Evolutionary conservation across 2,329 filamentous ascomycete genomes (phyloP), one percentile per base, ranked within the genome.

Genomic region (Sclerotinia minor): DNA sequence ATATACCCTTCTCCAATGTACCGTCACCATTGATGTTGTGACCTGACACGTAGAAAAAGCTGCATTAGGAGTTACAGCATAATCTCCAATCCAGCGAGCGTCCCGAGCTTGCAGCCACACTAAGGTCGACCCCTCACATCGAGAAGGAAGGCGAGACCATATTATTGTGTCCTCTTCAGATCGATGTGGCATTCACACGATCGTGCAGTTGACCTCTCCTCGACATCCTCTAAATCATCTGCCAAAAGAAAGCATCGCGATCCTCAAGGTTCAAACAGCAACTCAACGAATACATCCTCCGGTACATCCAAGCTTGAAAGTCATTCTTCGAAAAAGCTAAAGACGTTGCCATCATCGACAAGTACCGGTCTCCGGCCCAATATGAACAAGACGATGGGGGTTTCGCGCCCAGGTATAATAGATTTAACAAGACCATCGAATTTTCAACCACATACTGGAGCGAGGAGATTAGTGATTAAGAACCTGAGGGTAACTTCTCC

Each of bases 381-480:
- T 21, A 75, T 75, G 72, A 75, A 68, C 45, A 76, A 72, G 65
- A 67, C 65, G 9, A 69, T 68, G 53, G 71, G 65, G 13, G 69
- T 70, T 26, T 49, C 65, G 5, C 69, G 68, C 21, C 63, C 72
- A 26, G 72, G 65, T 32, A 67, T 70, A 17, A 68, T 76, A 38
- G 75, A 75, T 38, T 64, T 76, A 61, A 75, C 73, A 19, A 67
- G 71, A 5, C 68, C 67, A 2, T 73, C 75, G 45, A 75, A 74
- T 54, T 92, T 94, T 76, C 91, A 90, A 73, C 89, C 92, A 17
- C 87, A 92, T 74, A 83, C 84, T 15, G 93, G 92, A 44, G 89
- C 92, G 26, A 94, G 90, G 82, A 94, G 90, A 79, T 85, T 99
- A 57, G 86, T 94, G n/a, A 92, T 99, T 74, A 97, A 97, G 85